Evolutionary conservation across 2,329 filamentous ascomycete genomes (phyloP).

Genomic region (Chaetomiaceae sp.): DNA sequence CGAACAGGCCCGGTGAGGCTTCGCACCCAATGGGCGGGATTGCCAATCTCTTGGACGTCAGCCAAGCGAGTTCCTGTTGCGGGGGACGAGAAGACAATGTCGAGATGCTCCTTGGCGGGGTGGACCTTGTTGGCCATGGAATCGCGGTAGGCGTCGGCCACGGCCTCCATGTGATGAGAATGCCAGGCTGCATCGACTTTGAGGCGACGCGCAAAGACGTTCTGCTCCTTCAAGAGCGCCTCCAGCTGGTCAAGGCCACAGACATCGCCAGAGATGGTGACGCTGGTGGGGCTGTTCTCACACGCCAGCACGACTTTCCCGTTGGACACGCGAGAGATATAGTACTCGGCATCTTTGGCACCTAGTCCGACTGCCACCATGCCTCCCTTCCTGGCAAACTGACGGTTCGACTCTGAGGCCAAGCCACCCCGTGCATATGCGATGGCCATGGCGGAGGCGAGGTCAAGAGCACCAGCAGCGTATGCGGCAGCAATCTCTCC

Average conservation of each 20-base stretch:
- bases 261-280: slow-evolving; percentile 27
- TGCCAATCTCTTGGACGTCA: slow-evolving; percentile 16
- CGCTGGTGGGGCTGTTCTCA: slow-evolving; percentile 25
- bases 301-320: slow-evolving; percentile 25
- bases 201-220: slow-evolving; percentile 34
- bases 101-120: slow-evolving; percentile 22
- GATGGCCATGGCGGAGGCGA: slow-evolving; percentile 33
- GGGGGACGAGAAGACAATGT: slow-evolving; percentile 24
- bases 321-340: slow-evolving; percentile 15
- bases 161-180: slow-evolving; percentile 36
- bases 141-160: slow-evolving; percentile 32
- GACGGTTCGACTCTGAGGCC: slow-evolving; percentile 16
- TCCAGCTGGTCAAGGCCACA: slow-evolving; percentile 29
- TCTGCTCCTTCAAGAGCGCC: slow-evolving; percentile 27
- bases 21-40: slow-evolving; percentile 23
- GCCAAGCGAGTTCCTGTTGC: slow-evolving; percentile 24
- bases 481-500: slow-evolving; percentile 41
- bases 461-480: slow-evolving; percentile 29
- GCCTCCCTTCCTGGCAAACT: slow-evolving; percentile 19
- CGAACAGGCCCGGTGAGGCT: slow-evolving; percentile 34
- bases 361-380: slow-evolving; percentile 26
- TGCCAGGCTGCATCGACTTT: slow-evolving; percentile 41
- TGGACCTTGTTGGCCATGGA: slow-evolving; percentile 22
- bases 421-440: slow-evolving; percentile 37
- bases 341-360: slow-evolving; percentile 14